Percentiles rank a stretch among this genome's conserved stretches.
phyloP scores from a whole-genome alignment of 2,329 filamentous ascomycete species.

The Xylaria sp. region DNA sequence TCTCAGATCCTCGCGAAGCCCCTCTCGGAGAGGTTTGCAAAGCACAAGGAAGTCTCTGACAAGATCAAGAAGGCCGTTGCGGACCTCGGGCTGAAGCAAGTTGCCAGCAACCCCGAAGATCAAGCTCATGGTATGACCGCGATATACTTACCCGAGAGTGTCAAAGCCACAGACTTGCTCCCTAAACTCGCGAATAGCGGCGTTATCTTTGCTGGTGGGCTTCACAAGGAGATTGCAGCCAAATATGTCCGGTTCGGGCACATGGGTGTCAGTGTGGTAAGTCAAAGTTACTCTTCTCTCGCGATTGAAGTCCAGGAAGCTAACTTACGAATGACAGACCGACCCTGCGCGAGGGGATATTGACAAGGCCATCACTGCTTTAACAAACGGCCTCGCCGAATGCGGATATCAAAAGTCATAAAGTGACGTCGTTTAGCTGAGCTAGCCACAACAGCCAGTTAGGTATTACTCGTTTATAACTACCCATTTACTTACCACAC shows the following conservation, averaged over 20 bases:
- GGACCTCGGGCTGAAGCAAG: constrained; percentile 85
- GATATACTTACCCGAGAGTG: constrained; percentile 88
- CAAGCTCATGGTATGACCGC: constrained; percentile 99
- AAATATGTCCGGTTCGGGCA: constrained; percentile 97
- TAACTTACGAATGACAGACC: constrained; percentile 58
- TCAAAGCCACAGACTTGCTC: constrained; percentile 84
- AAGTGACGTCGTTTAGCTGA: constrained; percentile 29
- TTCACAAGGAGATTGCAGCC: constrained; percentile 94
- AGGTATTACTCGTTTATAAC: not conserved
- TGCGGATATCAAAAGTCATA: constrained; percentile 71
- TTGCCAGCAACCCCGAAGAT: constrained; percentile 85
- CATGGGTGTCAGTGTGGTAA: constrained; percentile 91
- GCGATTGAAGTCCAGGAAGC: constrained; percentile 28
- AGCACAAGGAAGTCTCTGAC: constrained; percentile 82
- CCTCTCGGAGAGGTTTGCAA: constrained; percentile 83
- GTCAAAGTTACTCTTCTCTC: constrained; percentile 48
- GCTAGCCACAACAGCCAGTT: not conserved
- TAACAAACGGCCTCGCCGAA: constrained; percentile 80
- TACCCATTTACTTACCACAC: not conserved
- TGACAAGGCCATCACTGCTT: constrained; percentile 81
- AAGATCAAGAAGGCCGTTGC: constrained; percentile 86
- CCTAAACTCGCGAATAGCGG: constrained; percentile 87
- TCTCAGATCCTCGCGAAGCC: constrained; percentile 85
- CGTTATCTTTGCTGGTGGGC: constrained; percentile 91
- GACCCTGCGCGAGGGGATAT: constrained; percentile 84